Percentiles rank a stretch among this genome's conserved stretches.
These are phyloP conservation scores for Wallacemonas collosoma DNA, from an alignment of 208 protist genomes.

Conservation along the genomic window DNA sequence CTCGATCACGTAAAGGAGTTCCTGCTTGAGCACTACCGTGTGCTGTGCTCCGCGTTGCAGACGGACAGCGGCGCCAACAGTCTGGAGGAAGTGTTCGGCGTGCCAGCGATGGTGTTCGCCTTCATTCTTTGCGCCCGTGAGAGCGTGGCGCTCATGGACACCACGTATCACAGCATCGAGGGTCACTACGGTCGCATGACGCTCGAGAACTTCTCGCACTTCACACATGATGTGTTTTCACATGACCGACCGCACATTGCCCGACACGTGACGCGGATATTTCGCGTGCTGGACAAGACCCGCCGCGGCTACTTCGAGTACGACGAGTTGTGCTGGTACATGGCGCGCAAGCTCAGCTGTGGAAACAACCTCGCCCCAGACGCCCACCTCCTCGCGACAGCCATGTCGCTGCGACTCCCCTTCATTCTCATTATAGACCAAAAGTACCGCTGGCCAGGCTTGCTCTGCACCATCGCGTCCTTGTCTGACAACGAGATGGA, in stretches of 20 bases:
- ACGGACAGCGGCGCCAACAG: slow-evolving; percentile 70
- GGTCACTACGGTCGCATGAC: slow-evolving; percentile 61
- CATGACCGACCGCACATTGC: slow-evolving; percentile 63
- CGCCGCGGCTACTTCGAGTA: slow-evolving; percentile 76
- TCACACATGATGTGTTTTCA: slow-evolving; percentile 64
- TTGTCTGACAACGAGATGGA: slow-evolving; percentile 69
- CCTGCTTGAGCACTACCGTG: slow-evolving; percentile 68
- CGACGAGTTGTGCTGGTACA: slow-evolving; percentile 86
- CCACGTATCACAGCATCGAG: slow-evolving; percentile 55
- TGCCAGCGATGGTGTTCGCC: slow-evolving; percentile 83
- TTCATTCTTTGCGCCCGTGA: slow-evolving; percentile 80
- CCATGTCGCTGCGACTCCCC: slow-evolving; percentile 80
- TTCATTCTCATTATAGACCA: slow-evolving; percentile 61
- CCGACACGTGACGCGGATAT: slow-evolving; percentile 76
- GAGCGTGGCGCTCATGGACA: slow-evolving; percentile 68
- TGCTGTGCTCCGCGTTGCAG: slow-evolving; percentile 69
- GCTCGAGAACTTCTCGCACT: slow-evolving; percentile 65
- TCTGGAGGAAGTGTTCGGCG: slow-evolving; percentile 86
- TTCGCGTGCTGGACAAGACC: slow-evolving; percentile 79
- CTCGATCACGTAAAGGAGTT: slow-evolving; percentile 74
- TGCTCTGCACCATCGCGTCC: slow-evolving; percentile 52
- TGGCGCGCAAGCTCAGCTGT: slow-evolving; percentile 82
- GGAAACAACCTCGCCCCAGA: slow-evolving; percentile 65
- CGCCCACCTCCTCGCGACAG: slow-evolving; percentile 63
- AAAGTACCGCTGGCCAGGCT: slow-evolving; percentile 52